Evolutionary conservation across 148 eudicot species (phyloP).

Genomic region (Silene latifolia): DNA sequence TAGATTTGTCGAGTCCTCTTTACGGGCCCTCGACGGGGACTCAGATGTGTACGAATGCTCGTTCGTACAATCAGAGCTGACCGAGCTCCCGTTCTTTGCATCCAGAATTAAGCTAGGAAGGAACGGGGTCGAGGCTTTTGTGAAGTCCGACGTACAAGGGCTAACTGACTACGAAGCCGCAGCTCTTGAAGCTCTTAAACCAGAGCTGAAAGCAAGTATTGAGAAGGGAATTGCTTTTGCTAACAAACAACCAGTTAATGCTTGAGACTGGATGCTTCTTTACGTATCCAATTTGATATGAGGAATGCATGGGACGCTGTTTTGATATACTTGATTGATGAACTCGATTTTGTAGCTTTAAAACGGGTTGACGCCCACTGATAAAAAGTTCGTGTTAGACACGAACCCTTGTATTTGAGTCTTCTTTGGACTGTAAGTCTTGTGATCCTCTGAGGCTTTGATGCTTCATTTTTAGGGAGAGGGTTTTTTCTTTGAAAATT

Average conservation of each 20-base stretch:
- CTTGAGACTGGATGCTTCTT: slow-evolving; percentile 19
- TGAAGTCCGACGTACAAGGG: slow-evolving; percentile 61
- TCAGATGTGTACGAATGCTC: slow-evolving; percentile 81
- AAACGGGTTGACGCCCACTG: background rate
- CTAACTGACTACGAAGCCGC: slow-evolving; percentile 67
- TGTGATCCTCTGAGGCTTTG: background rate
- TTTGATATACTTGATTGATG: slow-evolving; percentile 5
- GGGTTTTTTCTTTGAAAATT: background rate
- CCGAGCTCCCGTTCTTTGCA: slow-evolving; percentile 86
- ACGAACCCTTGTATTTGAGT: slow-evolving; percentile 14
- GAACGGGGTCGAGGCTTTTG: slow-evolving; percentile 69
- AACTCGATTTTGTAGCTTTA: slow-evolving; percentile 27
- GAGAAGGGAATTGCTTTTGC: slow-evolving; percentile 75
- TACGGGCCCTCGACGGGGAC: slow-evolving; percentile 89
- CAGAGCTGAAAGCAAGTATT: slow-evolving; percentile 75
- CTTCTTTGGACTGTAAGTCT: slow-evolving; percentile 1
- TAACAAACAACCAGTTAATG: slow-evolving; percentile 56
- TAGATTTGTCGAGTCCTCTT: slow-evolving; percentile 83
- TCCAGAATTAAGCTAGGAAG: slow-evolving; percentile 77
- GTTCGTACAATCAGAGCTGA: slow-evolving; percentile 62
- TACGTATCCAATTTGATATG: background rate
- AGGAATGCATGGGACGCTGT: background rate
- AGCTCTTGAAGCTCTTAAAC: slow-evolving; percentile 70
- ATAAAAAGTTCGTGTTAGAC: slow-evolving; percentile 16
- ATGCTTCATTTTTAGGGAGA: background rate